Base-by-base conservation (phyloP, 2,329 filamentous ascomycete genomes). In the Sphaerulina vaccinii region DNA sequence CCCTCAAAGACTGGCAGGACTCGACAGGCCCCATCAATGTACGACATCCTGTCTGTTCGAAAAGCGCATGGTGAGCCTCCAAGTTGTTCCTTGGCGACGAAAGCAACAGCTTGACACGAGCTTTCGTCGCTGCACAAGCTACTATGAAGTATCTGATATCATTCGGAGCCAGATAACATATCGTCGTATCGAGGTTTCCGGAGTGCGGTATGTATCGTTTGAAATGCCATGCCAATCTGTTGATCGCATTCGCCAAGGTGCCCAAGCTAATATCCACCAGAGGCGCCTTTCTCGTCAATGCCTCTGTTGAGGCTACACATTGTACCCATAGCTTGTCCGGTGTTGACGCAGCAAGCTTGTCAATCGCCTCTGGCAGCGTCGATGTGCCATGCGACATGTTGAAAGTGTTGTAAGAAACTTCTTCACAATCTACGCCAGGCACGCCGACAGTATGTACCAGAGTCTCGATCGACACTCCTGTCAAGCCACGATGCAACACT, bases 81-180 rank as follows among this genome's bases (percentile, higher is more conserved):
- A 49, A 2, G 19, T 54, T 33, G 29, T 51, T 57, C 33, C 48
- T 49, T 1, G 52, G 52, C 3, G 52, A 55, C 24, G 55, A 51
- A 19, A 57, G 47, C 8, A 57, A 29, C 18, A 43, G 23, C 22
- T 51, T 51, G 4, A 52, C 10, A 2, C 49, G 40, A 32, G 33
- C 45, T 43, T 55, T 57, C 27, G 42, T 42, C 3, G 55, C 52
- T 2, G 55, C 55, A n/a, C 52, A 55, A 4, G 52, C 52, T 4
- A 55, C 13, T 15, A 57, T 48, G 38, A 50, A 53, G 36, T 55
- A 57, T 19, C 52, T 33, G 7, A 53, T 45, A 23, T 57, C 55
- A n/a, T 52, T 52, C 2, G 48, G 49, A 10, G 49, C 55, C 11
- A 52, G 42, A 23, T 57, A 55, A 13, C 52, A 54, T 13, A 55